Conservation (phyloP, 2,329 filamentous ascomycete species). For the Trichoderma lentiforme region DNA sequence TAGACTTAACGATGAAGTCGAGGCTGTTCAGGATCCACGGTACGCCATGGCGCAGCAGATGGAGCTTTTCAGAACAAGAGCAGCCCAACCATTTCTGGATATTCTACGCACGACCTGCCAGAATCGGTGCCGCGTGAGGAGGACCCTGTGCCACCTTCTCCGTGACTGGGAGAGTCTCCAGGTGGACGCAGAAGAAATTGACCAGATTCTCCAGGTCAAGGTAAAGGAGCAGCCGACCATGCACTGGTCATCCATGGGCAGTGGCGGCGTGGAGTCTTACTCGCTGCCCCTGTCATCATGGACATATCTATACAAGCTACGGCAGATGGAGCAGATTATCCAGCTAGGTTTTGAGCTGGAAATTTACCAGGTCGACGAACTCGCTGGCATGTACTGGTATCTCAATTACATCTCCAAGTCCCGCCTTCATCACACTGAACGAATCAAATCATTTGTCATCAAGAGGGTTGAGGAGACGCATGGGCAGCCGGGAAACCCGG, state of each 20-base stretch:
- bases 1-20: slow-evolving; percentile 70
- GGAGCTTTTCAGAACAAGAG: slow-evolving; percentile 62
- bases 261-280: slow-evolving; percentile 51
- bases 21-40: slow-evolving; percentile 68
- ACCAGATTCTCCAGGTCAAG: slow-evolving; percentile 61
- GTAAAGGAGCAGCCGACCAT: slow-evolving; percentile 59
- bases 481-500: slow-evolving; percentile 11
- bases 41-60: slow-evolving; percentile 71
- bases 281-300: slow-evolving; percentile 79
- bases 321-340: slow-evolving; percentile 79
- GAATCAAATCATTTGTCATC: slow-evolving; percentile 65
- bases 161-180: slow-evolving; percentile 82
- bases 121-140: slow-evolving; percentile 84
- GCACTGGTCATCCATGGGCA: slow-evolving; percentile 36
- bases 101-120: slow-evolving; percentile 81
- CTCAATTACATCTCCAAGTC: slow-evolving; percentile 70
- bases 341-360: slow-evolving; percentile 93
- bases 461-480: slow-evolving; percentile 35
- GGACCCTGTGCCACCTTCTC: slow-evolving; percentile 81
- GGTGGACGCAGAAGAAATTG: slow-evolving; percentile 73
- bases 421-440: slow-evolving; percentile 65
- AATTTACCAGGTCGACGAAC: slow-evolving; percentile 81
- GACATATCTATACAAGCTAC: slow-evolving; percentile 87
- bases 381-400: slow-evolving; percentile 89
- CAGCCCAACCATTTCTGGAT: slow-evolving; percentile 73